phyloP scores from a whole-genome alignment of 2,329 filamentous ascomycete genomes.

The Diplodia scrobiculata region DNA sequence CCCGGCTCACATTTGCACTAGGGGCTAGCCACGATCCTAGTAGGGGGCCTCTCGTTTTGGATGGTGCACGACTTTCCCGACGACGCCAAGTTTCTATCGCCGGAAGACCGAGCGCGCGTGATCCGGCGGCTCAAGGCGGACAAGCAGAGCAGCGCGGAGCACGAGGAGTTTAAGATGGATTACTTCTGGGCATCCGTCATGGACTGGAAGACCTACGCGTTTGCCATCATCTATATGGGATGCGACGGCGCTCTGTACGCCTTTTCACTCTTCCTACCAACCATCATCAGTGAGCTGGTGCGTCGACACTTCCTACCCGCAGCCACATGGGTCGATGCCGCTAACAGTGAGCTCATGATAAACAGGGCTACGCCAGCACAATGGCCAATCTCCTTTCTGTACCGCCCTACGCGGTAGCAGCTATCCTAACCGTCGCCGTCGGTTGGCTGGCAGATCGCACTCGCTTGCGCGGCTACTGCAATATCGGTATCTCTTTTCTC shows the following conservation, averaged over 20 bases:
- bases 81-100: constrained; percentile 70
- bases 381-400: constrained; percentile 72
- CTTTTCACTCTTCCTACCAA: constrained; percentile 76
- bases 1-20: constrained; percentile 51
- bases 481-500: constrained; percentile 69
- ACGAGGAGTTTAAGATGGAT: constrained; percentile 71
- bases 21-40: constrained; percentile 68
- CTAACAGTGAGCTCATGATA: too few relatives aligned
- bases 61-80: constrained; percentile 82
- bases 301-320: neutral
- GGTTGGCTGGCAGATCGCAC: constrained; percentile 79
- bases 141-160: constrained; percentile 71
- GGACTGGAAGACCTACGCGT: constrained; percentile 83
- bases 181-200: constrained; percentile 72
- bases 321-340: neutral
- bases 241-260: constrained; percentile 71
- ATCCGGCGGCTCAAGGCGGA: constrained; percentile 70
- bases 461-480: constrained; percentile 73
- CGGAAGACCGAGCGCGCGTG: constrained; percentile 70
- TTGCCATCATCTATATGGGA: constrained; percentile 78
- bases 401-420: constrained; percentile 73
- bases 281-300: constrained; percentile 65
- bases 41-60: constrained; percentile 71
- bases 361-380: constrained; percentile 58
- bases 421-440: constrained; percentile 66